Base-by-base conservation (phyloP, 2,329 filamentous ascomycete species). In the Alternaria triticimaculans region DNA sequence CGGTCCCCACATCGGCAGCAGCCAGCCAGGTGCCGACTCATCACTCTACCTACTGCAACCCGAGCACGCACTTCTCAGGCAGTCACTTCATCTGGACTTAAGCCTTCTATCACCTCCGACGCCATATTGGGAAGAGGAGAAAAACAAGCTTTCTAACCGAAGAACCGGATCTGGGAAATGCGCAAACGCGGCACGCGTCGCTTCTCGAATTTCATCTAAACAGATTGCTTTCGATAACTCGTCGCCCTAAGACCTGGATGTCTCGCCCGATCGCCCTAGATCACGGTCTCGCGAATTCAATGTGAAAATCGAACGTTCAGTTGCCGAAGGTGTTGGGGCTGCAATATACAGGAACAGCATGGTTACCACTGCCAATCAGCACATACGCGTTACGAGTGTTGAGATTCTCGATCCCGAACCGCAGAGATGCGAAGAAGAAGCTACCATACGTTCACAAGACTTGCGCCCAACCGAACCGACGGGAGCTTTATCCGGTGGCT, bases 121-220 rank as follows among this genome's bases (percentile, higher is more conserved):
- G 12, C 23, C 18, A 23, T 28, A 30, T 37, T 50, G 25, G 54
- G 25, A 54, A n/a, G 18, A 41, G 26, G 18, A 28, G 20, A 26
- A 18, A 62, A 49, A 65, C 46, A 65, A 56, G 59, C 63, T 63
- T 63, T 51, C 37, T 21, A 43, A 46, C 51, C 63, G 45, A 62
- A 48, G 28, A n/a, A 18, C 48, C 18, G 30, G n/a, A 54, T 33
- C 43, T 25, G 48, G 60, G 55, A 41, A 41, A 43, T 41, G 30
- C 28, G 60, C 41, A 50, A 23, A 28, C 28, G 45, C 48, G 49
- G 55, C 60, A 59, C 49, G 14, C 21, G 48, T 62, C 41, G 60
- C 60, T 33, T 59, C 48, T 53, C 60, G 33, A 48, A 62, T 41
- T 58, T 62, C 55, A 62, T 62, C 23, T 62, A 59, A 62, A 62